Evolutionary conservation across 2,329 filamentous ascomycete species (phyloP), one percentile per base, ranked within the genome.

Genomic region (Botryotinia calthae): DNA sequence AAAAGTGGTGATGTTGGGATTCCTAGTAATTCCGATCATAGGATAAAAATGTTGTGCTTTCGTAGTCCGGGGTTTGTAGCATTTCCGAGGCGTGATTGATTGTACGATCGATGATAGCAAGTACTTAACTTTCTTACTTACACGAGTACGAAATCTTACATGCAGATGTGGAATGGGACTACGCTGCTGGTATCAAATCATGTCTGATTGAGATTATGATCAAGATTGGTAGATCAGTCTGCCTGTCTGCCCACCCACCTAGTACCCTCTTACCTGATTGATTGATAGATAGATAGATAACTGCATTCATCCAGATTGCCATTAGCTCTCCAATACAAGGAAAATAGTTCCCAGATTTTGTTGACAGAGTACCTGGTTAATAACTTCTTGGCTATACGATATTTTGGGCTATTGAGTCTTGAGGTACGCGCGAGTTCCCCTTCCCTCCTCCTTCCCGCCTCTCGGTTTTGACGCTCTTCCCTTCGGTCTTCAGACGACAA

Each of bases 101-200:
- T 16, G 37, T 37, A 61, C 16, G 59, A 28, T 18, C 14, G 25
- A 54, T n/a, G 51, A 54, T 54, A 37, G 37, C 37, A 37, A 37
- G 37, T 9, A 37, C 37, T 37, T 37, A 37, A 37, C 37, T 37
- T 37, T 9, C 37, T 9, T 37, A 37, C 37, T 37, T 56, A 62
- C 59, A 65, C 62, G 62, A 65, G 42, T 65, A 65, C 42, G 62
- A 65, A 65, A 48, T 65, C 42, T 65, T 65, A 48, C 63, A 65
- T 48, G 62, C 62, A 65, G 62, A 48, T 65, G n/a, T 46, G 18
- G 31, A 46, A 46, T 64, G 58, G 28, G 20, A 10, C 8, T n/a
- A n/a, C 12, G 12, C 22, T 16, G 34, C 37, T n/a, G 59, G 31
- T 62, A 62, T 62, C 34, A 62, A 62, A n/a, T n/a, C 16, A 62